A percentile compares a stretch with the other conserved stretches of the same genome.
Evolutionary conservation across 2,329 filamentous ascomycete genomes (phyloP).

Genomic region (Bipolaris zeicola): DNA sequence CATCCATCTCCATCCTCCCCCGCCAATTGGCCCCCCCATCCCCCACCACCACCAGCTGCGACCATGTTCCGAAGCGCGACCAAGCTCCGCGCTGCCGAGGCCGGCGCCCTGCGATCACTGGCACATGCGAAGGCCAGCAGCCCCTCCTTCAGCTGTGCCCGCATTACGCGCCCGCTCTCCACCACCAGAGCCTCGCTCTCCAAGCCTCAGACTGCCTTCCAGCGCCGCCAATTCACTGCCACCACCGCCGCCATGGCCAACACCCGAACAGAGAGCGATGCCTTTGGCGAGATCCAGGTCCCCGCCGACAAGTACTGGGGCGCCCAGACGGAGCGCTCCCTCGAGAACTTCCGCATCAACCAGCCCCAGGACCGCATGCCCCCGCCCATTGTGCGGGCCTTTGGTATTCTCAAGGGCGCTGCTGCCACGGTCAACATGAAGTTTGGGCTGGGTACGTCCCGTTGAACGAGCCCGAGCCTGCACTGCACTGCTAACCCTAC

Average conservation of each 20-base stretch:
- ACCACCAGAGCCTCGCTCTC: slow-evolving; percentile 29
- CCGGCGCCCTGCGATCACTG: slow-evolving; percentile 38
- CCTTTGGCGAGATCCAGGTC: slow-evolving; percentile 96
- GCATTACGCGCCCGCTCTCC: slow-evolving; percentile 36
- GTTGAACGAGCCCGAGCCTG: not conserved
- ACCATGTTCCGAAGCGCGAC: slow-evolving; percentile 46
- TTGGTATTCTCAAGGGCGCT: slow-evolving; percentile 96
- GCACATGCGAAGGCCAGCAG: slow-evolving; percentile 44
- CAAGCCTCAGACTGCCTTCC: slow-evolving; percentile 22
- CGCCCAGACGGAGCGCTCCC: slow-evolving; percentile 92
- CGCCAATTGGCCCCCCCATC: not conserved
- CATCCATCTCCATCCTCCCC: slow-evolving; percentile 10
- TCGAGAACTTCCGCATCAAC: slow-evolving; percentile 99
- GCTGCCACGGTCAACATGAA: slow-evolving; percentile 95
- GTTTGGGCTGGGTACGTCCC: slow-evolving; percentile 76
- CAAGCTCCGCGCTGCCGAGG: slow-evolving; percentile 45
- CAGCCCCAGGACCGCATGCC: slow-evolving; percentile 99
- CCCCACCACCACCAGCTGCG: slow-evolving; percentile 1
- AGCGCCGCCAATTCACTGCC: slow-evolving; percentile 40
- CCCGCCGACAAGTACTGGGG: slow-evolving; percentile 96
- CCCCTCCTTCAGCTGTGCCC: slow-evolving; percentile 38
- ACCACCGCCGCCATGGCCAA: slow-evolving; percentile 46
- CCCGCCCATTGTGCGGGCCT: slow-evolving; percentile 85
- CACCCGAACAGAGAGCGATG: slow-evolving; percentile 89
- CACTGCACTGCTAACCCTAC: slow-evolving; percentile 23